Conservation (phyloP, 2,329 filamentous ascomycete genomes). For the Neodidymelliopsis sp. region DNA sequence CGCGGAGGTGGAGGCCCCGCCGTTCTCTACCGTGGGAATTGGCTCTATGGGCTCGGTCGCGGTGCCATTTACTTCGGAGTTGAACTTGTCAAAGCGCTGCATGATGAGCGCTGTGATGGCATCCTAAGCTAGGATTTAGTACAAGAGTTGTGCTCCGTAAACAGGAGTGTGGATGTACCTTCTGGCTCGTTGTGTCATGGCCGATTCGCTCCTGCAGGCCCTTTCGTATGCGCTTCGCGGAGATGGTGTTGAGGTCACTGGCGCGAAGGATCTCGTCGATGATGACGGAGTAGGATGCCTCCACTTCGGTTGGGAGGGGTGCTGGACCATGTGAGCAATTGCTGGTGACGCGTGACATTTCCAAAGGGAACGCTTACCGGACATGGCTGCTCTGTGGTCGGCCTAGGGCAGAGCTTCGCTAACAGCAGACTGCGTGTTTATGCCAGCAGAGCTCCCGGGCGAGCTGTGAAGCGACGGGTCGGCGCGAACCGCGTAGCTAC, state of each 20-base stretch:
- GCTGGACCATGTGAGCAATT: constrained; percentile 31
- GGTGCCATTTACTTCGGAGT: constrained; percentile 42
- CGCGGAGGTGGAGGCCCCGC: constrained; percentile 37
- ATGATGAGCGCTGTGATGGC: constrained; percentile 57
- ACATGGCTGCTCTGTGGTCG: constrained; percentile 33
- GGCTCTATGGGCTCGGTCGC: constrained; percentile 42
- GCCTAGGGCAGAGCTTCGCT: not conserved
- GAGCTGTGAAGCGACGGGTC: constrained; percentile 15
- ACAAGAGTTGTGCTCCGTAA: constrained; percentile 6
- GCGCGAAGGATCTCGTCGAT: constrained; percentile 68
- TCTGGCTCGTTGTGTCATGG: constrained; percentile 68
- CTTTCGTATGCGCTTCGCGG: constrained; percentile 70
- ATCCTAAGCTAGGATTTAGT: constrained; percentile 45
- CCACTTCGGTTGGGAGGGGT: constrained; percentile 55
- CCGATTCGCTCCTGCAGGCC: constrained; percentile 66
- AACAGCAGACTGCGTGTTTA: not conserved
- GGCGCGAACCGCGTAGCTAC: constrained; percentile 18
- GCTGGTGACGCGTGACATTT: constrained; percentile 5
- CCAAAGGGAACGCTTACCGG: constrained; percentile 31
- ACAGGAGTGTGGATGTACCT: constrained; percentile 56
- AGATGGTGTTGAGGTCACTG: constrained; percentile 70
- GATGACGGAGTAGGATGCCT: constrained; percentile 62
- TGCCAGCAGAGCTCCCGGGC: constrained; percentile 9
- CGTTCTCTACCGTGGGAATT: constrained; percentile 49
- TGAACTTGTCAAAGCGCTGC: constrained; percentile 59